These are phyloP conservation scores for Lepraria neglecta DNA, from an alignment of 495 filamentous ascomycete genomes.

Conservation along the genomic window DNA sequence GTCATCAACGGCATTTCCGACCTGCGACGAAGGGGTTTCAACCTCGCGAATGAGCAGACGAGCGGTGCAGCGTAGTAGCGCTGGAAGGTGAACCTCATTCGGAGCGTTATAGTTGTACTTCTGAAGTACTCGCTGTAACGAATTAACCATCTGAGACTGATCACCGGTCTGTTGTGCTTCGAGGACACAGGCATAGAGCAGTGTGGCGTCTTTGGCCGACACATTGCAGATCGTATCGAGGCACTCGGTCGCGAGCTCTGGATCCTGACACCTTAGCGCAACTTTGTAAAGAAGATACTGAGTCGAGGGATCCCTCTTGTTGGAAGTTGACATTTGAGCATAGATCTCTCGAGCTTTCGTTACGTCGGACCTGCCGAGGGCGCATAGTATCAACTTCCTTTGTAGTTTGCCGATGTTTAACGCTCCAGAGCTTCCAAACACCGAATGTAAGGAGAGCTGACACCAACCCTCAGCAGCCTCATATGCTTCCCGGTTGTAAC, in stretches of 20 bases:
- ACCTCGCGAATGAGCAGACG: conserved; percentile 53
- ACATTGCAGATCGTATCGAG: conserved; percentile 47
- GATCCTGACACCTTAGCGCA: conserved; percentile 54
- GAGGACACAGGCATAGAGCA: conserved; percentile 69
- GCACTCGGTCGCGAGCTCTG: conserved; percentile 51
- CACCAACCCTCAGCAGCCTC: conserved; percentile 64
- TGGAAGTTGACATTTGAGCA: conserved; percentile 52
- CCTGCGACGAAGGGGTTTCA: conserved; percentile 22
- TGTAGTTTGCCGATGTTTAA: conserved; percentile 61
- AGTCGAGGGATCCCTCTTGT: conserved; percentile 54
- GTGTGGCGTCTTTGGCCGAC: conserved; percentile 46
- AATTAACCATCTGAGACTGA: conserved; percentile 48
- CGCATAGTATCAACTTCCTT: conserved; percentile 64
- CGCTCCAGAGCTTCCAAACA: conserved; percentile 59
- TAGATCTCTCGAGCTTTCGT: conserved; percentile 50
- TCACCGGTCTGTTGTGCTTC: conserved; percentile 65
- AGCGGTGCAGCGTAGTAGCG: conserved; percentile 59
- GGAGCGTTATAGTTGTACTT: conserved; percentile 47
- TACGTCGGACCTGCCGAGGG: conserved; percentile 49
- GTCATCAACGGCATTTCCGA: conserved; percentile 36
- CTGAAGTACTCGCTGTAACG: conserved; percentile 53
- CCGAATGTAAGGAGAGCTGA: conserved; percentile 53
- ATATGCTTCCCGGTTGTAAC: conserved; percentile 47
- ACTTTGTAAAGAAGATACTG: conserved; percentile 70
- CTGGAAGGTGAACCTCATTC: conserved; percentile 55